Conservation (phyloP, 75 land plant species). For the Sequoia sempervirens region DNA sequence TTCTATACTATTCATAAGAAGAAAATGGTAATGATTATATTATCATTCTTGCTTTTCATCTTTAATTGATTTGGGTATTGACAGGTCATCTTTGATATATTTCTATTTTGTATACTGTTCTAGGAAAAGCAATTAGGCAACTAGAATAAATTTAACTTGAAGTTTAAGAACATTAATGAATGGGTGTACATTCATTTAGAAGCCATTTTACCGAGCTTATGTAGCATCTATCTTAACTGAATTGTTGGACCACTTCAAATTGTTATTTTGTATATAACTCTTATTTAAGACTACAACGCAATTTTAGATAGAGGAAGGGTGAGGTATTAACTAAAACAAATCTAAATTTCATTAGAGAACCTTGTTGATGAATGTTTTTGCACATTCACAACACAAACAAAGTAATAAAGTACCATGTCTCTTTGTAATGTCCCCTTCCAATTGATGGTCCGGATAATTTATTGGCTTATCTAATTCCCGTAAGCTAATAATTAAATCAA, state of each 20-base stretch:
- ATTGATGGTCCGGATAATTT: too few relatives aligned
- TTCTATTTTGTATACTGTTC: background rate
- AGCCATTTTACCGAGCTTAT: background rate
- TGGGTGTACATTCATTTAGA: too few relatives aligned
- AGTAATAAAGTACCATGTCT: too few relatives aligned
- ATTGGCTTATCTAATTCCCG: too few relatives aligned
- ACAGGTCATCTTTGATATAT: background rate
- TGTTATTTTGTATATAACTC: background rate
- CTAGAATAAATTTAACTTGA: background rate
- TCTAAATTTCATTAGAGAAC: background rate
- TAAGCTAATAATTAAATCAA: too few relatives aligned
- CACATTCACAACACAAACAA: too few relatives aligned
- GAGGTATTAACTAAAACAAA: background rate
- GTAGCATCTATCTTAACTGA: background rate
- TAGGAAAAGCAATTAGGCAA: background rate
- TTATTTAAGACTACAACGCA: background rate
- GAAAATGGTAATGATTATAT: background rate
- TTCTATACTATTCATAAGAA: background rate
- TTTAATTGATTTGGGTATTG: background rate
- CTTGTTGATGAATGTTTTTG: too few relatives aligned
- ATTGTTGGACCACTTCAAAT: background rate
- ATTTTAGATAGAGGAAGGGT: background rate
- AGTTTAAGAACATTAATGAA: too few relatives aligned
- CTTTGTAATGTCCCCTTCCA: too few relatives aligned
- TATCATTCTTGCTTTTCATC: background rate